Conservation (phyloP, 257 asterid genomes). For the Nicotiana undulata region DNA sequence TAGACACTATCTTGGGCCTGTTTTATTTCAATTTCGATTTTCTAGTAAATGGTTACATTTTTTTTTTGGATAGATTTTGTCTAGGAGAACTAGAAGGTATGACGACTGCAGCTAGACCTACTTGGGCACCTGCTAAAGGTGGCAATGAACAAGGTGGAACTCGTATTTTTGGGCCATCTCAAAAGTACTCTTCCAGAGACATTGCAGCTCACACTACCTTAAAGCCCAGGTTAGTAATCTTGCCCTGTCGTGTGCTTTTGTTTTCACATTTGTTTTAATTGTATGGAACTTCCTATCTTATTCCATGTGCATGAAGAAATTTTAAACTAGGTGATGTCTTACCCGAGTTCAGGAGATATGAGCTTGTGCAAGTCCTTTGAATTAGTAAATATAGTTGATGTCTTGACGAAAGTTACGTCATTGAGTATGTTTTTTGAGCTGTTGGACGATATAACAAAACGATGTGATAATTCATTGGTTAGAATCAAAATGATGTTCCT, state of each 20-base stretch:
- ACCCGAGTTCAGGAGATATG: background rate
- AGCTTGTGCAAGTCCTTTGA: background rate
- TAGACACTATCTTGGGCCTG: background rate
- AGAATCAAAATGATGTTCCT: background rate
- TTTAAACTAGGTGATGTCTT: background rate
- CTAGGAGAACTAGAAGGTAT: conserved; percentile 13
- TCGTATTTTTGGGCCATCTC: conserved; percentile 92
- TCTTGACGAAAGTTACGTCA: background rate
- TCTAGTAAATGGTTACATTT: background rate
- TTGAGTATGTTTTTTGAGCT: background rate
- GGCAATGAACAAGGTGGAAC: conserved; percentile 98
- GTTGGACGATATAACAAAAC: background rate
- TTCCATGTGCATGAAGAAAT: background rate
- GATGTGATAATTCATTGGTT: background rate
- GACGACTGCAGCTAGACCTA: conserved; percentile 99
- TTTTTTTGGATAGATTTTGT: background rate
- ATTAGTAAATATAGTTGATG: background rate
- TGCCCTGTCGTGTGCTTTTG: background rate
- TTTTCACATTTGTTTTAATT: background rate
- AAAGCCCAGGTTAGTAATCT: conserved; percentile 63
- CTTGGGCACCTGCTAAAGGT: conserved; percentile 99
- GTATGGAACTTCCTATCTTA: background rate
- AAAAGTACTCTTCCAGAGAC: conserved; percentile 92
- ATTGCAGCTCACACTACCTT: conserved; percentile 85
- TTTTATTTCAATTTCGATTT: background rate